A percentile compares a stretch with the other conserved stretches of the same genome.
phyloP scores from a whole-genome alignment of 805 yeast genomes.

The Pichia heedii region DNA sequence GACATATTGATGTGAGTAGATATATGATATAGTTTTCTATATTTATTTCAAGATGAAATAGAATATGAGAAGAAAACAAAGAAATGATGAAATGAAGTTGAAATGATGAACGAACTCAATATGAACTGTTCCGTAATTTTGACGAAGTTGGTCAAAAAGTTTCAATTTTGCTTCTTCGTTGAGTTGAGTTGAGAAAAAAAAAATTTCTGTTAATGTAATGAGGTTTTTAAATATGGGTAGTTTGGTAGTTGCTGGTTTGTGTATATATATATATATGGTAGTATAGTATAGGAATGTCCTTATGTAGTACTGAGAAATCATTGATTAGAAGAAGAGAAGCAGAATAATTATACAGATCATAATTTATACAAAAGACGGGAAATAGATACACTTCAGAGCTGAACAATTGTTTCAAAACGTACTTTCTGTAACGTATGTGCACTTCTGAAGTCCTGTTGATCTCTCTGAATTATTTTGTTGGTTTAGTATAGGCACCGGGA shows the following conservation, averaged over 20 bases:
- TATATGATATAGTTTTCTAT: background rate
- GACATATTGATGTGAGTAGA: slow-evolving; percentile 20
- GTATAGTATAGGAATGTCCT: too few species aligned
- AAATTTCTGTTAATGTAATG: background rate
- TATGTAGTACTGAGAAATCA: too few species aligned
- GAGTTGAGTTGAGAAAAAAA: background rate
- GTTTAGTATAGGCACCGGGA: slow-evolving; percentile 34
- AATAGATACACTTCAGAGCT: too few species aligned
- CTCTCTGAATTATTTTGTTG: background rate
- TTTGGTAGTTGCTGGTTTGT: too few species aligned
- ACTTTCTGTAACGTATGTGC: background rate
- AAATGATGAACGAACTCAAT: too few species aligned
- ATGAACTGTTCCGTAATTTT: background rate
- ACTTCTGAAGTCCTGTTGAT: background rate
- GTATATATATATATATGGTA: too few species aligned
- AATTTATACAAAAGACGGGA: too few species aligned
- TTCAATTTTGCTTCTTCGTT: background rate
- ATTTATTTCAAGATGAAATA: background rate
- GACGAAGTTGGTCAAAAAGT: background rate
- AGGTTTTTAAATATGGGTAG: too few species aligned
- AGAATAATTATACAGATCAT: too few species aligned
- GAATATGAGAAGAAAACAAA: too few species aligned
- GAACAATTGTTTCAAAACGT: background rate
- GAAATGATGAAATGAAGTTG: background rate
- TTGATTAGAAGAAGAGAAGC: too few species aligned